A percentile compares a stretch with the other conserved stretches of the same genome.
Evolutionary conservation across 306 rosid species (phyloP).

Genomic region (Corylus americana): DNA sequence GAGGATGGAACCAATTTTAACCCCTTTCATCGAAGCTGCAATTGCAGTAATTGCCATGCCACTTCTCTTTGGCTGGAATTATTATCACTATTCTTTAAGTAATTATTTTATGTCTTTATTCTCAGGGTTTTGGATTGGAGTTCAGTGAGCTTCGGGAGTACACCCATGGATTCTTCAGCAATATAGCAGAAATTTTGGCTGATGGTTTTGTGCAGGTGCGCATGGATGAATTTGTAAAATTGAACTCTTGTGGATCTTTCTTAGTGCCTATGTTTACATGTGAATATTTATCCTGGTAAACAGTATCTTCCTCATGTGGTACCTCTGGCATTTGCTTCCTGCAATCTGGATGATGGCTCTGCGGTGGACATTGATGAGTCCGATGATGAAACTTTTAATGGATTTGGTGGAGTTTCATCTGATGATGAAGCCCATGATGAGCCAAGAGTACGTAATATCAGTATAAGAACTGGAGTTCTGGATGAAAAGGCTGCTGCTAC

Average conservation of each 20-base stretch:
- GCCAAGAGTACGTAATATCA: slow-evolving; percentile 92
- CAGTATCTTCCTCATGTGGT: slow-evolving; percentile 99
- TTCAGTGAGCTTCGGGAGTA: slow-evolving; percentile 97
- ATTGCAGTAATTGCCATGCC: slow-evolving; percentile 64
- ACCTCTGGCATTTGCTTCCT: slow-evolving; percentile 87
- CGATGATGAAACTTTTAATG: slow-evolving; percentile 75
- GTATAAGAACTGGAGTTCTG: slow-evolving; percentile 94
- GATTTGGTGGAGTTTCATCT: slow-evolving; percentile 97
- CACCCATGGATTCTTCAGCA: slow-evolving; percentile 97
- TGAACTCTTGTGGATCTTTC: slow-evolving; percentile 24
- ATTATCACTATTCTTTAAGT: slow-evolving; percentile 4
- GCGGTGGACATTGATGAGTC: slow-evolving; percentile 87
- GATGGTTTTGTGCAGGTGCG: slow-evolving; percentile 82
- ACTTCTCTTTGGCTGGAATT: slow-evolving; percentile 25
- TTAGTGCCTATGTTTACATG: slow-evolving; percentile 30
- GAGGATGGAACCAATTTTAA: slow-evolving; percentile 89
- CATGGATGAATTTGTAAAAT: slow-evolving; percentile 16
- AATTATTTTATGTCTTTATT: slow-evolving; percentile 30
- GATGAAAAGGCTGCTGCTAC: slow-evolving; percentile 99
- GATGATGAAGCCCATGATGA: slow-evolving; percentile 98
- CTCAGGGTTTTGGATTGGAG: slow-evolving; percentile 89
- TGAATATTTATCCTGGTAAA: slow-evolving; percentile 32
- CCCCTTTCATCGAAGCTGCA: slow-evolving; percentile 92
- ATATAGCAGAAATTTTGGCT: slow-evolving; percentile 88
- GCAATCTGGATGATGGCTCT: slow-evolving; percentile 99